Percentiles rank a stretch among this genome's conserved stretches.
phyloP scores from a whole-genome alignment of 2,329 filamentous ascomycete genomes.

The Ceratocystis eucalypticola region DNA sequence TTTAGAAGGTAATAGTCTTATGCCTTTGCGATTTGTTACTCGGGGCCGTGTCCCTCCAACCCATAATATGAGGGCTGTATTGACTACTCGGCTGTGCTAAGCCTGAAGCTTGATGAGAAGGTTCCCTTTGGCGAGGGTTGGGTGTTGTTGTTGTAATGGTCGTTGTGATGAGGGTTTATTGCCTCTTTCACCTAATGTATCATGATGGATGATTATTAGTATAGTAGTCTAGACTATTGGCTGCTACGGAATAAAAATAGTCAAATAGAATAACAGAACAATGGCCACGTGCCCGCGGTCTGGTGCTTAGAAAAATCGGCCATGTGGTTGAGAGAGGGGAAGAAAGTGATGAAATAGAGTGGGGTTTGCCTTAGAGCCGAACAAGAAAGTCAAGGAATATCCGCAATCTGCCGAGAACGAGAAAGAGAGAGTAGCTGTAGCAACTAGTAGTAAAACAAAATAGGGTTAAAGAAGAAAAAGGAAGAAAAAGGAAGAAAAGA shows the following conservation, averaged over 20 bases:
- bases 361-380: neutral
- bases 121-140: no score
- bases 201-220: no score
- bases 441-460: neutral
- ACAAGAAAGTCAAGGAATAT: neutral
- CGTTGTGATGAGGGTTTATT: no score
- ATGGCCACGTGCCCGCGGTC: neutral
- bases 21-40: no score
- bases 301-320: neutral
- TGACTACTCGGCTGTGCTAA: no score
- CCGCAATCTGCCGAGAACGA: conserved; percentile 2
- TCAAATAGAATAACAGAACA: neutral
- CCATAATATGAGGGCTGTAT: no score
- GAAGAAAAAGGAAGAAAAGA: neutral
- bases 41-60: no score
- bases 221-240: neutral
- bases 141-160: no score
- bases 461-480: neutral
- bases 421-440: neutral
- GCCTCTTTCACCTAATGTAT: no score
- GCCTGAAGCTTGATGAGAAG: no score
- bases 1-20: no score
- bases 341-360: neutral
- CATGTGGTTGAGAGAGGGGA: neutral
- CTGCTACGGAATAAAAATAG: neutral